Evolutionary conservation across 495 filamentous ascomycete genomes (phyloP).

Genomic region (Sordaria brevicollis): DNA sequence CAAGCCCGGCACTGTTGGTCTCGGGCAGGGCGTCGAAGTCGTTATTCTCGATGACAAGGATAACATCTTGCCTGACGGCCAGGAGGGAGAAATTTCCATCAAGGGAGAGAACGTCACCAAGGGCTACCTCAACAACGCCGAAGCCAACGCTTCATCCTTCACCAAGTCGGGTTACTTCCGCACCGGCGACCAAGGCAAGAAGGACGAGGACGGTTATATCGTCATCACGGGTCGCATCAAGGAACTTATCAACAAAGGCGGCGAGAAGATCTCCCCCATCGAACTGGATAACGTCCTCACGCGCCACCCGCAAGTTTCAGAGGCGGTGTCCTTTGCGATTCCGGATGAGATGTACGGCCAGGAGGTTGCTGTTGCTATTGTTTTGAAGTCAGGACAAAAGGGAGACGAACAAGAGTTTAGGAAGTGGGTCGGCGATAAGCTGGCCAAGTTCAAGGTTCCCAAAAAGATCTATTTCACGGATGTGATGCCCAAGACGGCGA

Average conservation of each 20-base stretch:
- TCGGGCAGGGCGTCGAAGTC: constrained; percentile 74
- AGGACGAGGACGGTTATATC: constrained; percentile 63
- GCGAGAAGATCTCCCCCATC: constrained; percentile 76
- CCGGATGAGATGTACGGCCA: constrained; percentile 70
- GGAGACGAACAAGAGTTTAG: constrained; percentile 49
- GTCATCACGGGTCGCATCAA: constrained; percentile 74
- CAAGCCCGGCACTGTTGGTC: constrained; percentile 66
- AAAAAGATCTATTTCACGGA: constrained; percentile 74
- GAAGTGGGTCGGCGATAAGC: constrained; percentile 51
- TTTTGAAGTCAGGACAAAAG: constrained; percentile 51
- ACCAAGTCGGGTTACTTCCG: constrained; percentile 57
- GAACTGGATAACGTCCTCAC: constrained; percentile 73
- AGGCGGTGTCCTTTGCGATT: constrained; percentile 75
- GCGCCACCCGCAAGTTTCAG: constrained; percentile 54
- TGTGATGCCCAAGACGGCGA: constrained; percentile 82
- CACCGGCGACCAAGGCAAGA: constrained; percentile 73
- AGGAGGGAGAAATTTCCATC: constrained; percentile 72
- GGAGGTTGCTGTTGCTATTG: constrained; percentile 68
- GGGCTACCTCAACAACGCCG: constrained; percentile 72
- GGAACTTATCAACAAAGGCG: constrained; percentile 76
- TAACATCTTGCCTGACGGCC: constrained; percentile 49
- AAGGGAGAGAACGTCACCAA: constrained; percentile 68
- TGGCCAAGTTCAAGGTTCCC: constrained; percentile 78
- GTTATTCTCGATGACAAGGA: constrained; percentile 59
- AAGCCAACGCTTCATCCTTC: constrained; percentile 61